Base-by-base conservation (phyloP, 2,329 filamentous ascomycete genomes). In the Capronia coronata region DNA sequence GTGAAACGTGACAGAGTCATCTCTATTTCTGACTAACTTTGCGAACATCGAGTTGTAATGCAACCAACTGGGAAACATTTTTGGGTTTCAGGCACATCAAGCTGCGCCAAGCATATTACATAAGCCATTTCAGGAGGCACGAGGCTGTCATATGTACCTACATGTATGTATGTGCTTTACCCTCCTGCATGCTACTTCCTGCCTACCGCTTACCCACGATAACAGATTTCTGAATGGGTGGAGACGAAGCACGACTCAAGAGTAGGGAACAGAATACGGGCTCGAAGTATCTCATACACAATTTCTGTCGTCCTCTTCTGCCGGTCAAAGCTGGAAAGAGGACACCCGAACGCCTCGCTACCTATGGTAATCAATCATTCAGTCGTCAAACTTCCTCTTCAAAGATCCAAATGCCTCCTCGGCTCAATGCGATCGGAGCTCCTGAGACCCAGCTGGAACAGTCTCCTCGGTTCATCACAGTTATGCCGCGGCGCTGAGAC, bases 401-500 rank as follows among this genome's bases (percentile, higher is more conserved):
- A 11, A 18, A 37, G 34, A 37, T 37, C 34, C 34, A 18, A n/a
- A 32, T 19, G 14, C 19, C 4, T 13, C 7, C 19, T 18, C 39
- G 14, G 5, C 46, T 18, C 27, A 13, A 25, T 43, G 40, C 13
- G 13, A n/a, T 18, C 32, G 32, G 8, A 43, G 10, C 7, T 32
- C 3, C 29, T 32, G 7, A 7, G n/a, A 3, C 29, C 7, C 7
- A 32, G 13, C 29, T n/a, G 29, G n/a, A n/a, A 7, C 7, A 3
- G 13, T 32, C 29, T 32, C 29, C n/a, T 37, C 18, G 6, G 18
- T 18, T 11, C 30, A n/a, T 22, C 47, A 14, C 13, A 23, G 8
- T 50, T 41, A 56, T 32, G 52, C 52, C 19, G 43, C 32, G 19
- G 54, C 35, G 30, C 40, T 35, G 21, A 60, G 54, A 11, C 57